These are phyloP conservation scores for Cutaneotrichosporon arboriforme DNA, from an alignment of 1,284 basidiomycete genomes.

Conservation along the genomic window DNA sequence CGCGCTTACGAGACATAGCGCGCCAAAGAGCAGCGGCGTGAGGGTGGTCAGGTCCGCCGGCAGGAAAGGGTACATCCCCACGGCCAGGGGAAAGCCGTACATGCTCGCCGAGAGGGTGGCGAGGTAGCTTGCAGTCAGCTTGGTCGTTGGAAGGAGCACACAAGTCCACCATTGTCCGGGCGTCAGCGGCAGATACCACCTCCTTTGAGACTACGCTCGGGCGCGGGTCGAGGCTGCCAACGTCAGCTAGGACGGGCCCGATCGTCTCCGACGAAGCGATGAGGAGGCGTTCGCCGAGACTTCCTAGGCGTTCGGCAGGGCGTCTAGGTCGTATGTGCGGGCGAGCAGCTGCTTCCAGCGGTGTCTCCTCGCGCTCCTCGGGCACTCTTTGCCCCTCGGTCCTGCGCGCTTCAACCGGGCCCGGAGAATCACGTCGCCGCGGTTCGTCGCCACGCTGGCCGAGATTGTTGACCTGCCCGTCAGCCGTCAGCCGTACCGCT, in stretches of 20 bases:
- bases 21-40: not conserved
- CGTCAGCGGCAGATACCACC: not conserved
- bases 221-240: not conserved
- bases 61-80: not conserved
- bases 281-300: not conserved
- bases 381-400: no score
- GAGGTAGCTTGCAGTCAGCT: not conserved
- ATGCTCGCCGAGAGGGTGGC: not conserved
- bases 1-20: not conserved
- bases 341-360: no score
- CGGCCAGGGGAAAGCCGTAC: not conserved
- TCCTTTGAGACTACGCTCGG: not conserved
- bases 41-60: not conserved
- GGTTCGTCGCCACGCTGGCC: no score
- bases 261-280: no score
- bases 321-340: no score
- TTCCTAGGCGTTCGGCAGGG: no score
- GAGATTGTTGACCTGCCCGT: no score
- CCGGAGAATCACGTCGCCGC: no score
- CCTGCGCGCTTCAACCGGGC: no score
- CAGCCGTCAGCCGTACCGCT: no score
- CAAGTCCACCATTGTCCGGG: not conserved
- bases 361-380: no score
- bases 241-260: not conserved
- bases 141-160: not conserved